phyloP scores from a whole-genome alignment of 1,284 basidiomycete species.

The Ganoderma boninense region DNA sequence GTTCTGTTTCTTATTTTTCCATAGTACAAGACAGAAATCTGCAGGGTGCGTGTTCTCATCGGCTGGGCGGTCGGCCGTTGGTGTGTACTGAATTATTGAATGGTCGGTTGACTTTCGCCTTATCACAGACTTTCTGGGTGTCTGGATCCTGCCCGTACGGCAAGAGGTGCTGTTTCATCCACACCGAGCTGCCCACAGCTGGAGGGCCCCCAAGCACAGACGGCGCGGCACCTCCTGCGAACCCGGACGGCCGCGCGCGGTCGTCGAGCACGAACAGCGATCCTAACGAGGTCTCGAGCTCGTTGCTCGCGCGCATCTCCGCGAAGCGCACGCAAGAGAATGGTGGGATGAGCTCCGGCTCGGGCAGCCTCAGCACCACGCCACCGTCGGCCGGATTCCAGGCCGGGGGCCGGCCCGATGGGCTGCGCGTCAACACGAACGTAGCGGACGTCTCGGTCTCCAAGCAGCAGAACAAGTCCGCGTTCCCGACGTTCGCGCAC shows the following conservation, averaged over 20 bases:
- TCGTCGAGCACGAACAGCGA: constrained; percentile 80
- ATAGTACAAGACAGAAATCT: constrained; percentile 93
- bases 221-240: constrained; percentile 55
- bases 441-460: constrained; percentile 63
- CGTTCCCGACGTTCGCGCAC: constrained; percentile 78
- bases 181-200: constrained; percentile 79
- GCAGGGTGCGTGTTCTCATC: constrained; percentile 65
- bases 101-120: constrained; percentile 29
- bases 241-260: constrained; percentile 67
- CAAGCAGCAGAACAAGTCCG: constrained; percentile 80
- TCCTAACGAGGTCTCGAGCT: constrained; percentile 69
- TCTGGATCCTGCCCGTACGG: constrained; percentile 92
- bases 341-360: constrained; percentile 46
- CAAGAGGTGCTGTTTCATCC: constrained; percentile 90
- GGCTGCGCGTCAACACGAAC: constrained; percentile 76
- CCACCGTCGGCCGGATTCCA: constrained; percentile 50
- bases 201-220: constrained; percentile 62
- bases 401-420: constrained; percentile 60
- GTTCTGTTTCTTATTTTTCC: constrained; percentile 2
- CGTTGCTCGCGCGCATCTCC: constrained; percentile 77
- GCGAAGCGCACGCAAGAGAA: constrained; percentile 66
- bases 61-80: constrained; percentile 17
- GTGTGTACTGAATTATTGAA: constrained; percentile 9
- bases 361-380: constrained; percentile 53
- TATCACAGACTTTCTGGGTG: constrained; percentile 84